Evolutionary conservation across 2,329 filamentous ascomycete genomes (phyloP).

Genomic region (Botryotinia narcissicola): DNA sequence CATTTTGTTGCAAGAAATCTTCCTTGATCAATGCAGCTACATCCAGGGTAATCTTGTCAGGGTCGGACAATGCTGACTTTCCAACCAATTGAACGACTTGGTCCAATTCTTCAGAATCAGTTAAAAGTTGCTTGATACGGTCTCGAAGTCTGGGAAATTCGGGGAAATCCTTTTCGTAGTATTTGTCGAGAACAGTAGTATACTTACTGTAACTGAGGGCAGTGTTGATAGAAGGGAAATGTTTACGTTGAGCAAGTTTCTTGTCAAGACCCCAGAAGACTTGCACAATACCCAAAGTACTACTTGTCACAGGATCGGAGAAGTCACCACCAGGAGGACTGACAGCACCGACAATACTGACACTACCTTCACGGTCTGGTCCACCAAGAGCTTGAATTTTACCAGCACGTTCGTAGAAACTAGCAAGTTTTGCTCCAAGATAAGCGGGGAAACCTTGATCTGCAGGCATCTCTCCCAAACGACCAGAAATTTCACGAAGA

Average conservation of each 20-base stretch:
- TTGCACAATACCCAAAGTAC: slow-evolving; percentile 94
- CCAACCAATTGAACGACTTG: slow-evolving; percentile 98
- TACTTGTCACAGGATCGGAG: slow-evolving; percentile 93
- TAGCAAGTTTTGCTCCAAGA: slow-evolving; percentile 91
- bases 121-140: slow-evolving; percentile 88
- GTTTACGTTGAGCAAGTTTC: slow-evolving; percentile 98
- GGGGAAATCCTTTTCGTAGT: slow-evolving; percentile 88
- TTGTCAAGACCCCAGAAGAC: slow-evolving; percentile 99
- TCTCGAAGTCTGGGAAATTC: slow-evolving; percentile 93
- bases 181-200: slow-evolving; percentile 81
- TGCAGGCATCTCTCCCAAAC: slow-evolving; percentile 98
- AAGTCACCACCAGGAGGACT: slow-evolving; percentile 98
- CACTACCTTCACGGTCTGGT: slow-evolving; percentile 83
- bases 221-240: slow-evolving; percentile 99
- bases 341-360: slow-evolving; percentile 97
- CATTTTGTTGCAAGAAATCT: slow-evolving; percentile 98
- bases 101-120: slow-evolving; percentile 94
- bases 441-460: slow-evolving; percentile 99
- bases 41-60: slow-evolving; percentile 97
- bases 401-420: slow-evolving; percentile 98
- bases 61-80: slow-evolving; percentile 92
- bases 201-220: slow-evolving; percentile 96
- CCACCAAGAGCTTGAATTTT: slow-evolving; percentile 82
- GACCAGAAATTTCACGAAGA: slow-evolving; percentile 96
- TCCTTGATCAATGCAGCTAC: slow-evolving; percentile 92